Evolutionary conservation across 768 basidiomycete genomes (phyloP).

Genomic region (Cystobasidium tubakii): DNA sequence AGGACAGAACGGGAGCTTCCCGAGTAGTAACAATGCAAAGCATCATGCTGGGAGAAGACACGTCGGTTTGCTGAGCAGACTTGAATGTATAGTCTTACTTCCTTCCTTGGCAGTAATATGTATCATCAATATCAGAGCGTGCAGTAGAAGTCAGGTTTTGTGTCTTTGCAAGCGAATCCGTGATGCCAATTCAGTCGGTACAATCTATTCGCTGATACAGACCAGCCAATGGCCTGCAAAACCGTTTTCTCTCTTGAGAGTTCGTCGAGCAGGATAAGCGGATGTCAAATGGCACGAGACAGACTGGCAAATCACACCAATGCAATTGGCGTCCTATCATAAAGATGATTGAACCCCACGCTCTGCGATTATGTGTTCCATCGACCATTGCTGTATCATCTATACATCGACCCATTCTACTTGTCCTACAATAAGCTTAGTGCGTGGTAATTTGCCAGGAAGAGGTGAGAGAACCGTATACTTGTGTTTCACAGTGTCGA

Average conservation of each 20-base stretch:
- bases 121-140: neutral
- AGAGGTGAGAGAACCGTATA: conserved; percentile 45
- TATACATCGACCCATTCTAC: conserved; percentile 46
- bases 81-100: neutral
- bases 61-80: neutral
- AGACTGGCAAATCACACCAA: too few relatives aligned
- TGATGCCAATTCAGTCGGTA: too few relatives aligned
- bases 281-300: too few relatives aligned
- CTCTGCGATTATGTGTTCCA: too few relatives aligned
- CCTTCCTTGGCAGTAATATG: neutral
- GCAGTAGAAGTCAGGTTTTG: neutral
- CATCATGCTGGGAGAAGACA: neutral
- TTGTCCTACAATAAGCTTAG: conserved; percentile 41
- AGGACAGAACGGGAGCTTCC: neutral
- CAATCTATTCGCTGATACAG: too few relatives aligned
- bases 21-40: neutral
- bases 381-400: neutral
- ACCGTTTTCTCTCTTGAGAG: too few relatives aligned
- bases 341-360: too few relatives aligned
- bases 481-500: conserved; percentile 45
- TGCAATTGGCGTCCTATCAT: too few relatives aligned
- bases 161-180: neutral
- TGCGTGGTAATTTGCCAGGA: conserved; percentile 43
- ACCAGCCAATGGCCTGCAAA: too few relatives aligned
- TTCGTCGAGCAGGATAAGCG: too few relatives aligned